These are phyloP conservation scores for Sclerotinia borealis DNA, from an alignment of 2,329 filamentous ascomycete genomes.

Conservation along the genomic window DNA sequence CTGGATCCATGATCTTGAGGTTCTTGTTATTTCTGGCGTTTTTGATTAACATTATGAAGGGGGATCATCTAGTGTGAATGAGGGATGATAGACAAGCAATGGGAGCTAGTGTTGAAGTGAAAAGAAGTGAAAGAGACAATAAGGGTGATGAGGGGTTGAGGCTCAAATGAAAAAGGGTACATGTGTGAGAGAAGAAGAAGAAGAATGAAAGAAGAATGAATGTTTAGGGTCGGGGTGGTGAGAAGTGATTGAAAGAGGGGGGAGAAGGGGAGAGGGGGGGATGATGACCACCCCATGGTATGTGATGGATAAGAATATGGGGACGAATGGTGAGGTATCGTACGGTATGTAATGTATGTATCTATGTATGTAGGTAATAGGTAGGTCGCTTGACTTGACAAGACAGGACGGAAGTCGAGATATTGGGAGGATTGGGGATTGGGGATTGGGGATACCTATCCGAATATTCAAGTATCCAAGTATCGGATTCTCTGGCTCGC, in stretches of 20 bases:
- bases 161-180: neutral
- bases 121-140: neutral
- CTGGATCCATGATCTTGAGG: slow-evolving; percentile 59
- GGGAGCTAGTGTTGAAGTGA: neutral
- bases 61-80: slow-evolving; percentile 13
- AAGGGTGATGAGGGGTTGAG: neutral
- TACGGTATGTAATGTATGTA: neutral
- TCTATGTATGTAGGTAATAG: neutral
- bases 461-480: neutral
- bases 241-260: neutral
- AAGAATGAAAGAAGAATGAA: neutral
- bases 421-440: neutral
- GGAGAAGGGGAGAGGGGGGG: neutral
- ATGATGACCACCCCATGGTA: slow-evolving; percentile 1
- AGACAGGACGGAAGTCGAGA: neutral
- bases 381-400: slow-evolving; percentile 7
- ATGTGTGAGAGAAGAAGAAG: neutral
- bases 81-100: neutral
- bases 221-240: neutral
- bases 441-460: neutral
- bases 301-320: neutral
- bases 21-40: slow-evolving; percentile 33
- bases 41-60: slow-evolving; percentile 29
- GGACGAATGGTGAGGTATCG: neutral
- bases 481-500: slow-evolving; percentile 1